Evolutionary conservation across 345 rosid genomes (phyloP).

Genomic region (Eucalyptus microcorys): DNA sequence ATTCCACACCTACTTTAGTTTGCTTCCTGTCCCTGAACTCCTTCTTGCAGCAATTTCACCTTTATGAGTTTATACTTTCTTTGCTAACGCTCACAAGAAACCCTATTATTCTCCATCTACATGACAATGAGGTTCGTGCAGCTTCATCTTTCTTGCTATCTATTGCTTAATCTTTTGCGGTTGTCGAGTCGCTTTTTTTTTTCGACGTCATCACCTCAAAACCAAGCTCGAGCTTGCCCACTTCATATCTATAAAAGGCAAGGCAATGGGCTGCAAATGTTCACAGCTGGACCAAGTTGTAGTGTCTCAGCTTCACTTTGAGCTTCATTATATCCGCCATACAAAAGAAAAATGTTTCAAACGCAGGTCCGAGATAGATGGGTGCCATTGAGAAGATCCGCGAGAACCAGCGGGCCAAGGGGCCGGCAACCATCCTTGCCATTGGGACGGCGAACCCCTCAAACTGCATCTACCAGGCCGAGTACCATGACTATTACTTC

Average conservation of each 20-base stretch:
- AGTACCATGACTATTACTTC: not conserved
- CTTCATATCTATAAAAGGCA: not conserved
- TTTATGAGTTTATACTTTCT: too few relatives aligned
- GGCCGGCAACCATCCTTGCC: constrained; percentile 2
- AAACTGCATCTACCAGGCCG: not conserved
- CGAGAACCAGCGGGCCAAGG: not conserved
- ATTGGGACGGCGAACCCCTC: constrained; percentile 4
- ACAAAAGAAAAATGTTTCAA: too few relatives aligned
- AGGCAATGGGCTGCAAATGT: not conserved
- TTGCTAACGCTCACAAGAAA: too few relatives aligned
- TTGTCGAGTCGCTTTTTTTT: too few relatives aligned
- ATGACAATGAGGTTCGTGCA: too few relatives aligned
- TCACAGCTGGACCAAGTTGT: not conserved
- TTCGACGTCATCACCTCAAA: not conserved
- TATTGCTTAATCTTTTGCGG: too few relatives aligned
- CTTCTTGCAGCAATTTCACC: too few relatives aligned
- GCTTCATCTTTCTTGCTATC: too few relatives aligned
- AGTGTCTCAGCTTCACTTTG: not conserved
- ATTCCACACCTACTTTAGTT: too few relatives aligned
- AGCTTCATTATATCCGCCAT: too few relatives aligned
- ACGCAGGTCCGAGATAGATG: not conserved
- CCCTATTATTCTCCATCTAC: too few relatives aligned
- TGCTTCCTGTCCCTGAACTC: too few relatives aligned
- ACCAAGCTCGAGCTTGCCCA: not conserved
- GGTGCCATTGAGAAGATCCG: not conserved